Conservation (phyloP, 2,329 filamentous ascomycete species). For the Pyricularia pennisetigena region DNA sequence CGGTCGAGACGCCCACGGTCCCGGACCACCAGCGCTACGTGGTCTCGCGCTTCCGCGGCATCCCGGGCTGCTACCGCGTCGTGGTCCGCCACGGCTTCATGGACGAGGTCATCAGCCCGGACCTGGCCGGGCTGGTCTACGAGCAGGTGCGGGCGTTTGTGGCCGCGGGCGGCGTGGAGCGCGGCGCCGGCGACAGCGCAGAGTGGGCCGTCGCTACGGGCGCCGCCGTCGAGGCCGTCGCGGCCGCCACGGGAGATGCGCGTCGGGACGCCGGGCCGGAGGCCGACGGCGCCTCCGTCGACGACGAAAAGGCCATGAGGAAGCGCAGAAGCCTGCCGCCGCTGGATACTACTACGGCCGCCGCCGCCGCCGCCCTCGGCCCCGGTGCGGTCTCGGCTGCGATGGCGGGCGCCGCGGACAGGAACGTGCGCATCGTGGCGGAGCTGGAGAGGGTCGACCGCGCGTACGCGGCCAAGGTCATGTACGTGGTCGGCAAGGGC, state of each 20-base stretch:
- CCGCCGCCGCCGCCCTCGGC: background rate
- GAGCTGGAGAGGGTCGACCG: slow-evolving; percentile 35
- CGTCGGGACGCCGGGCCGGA: background rate
- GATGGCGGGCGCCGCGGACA: slow-evolving; percentile 7
- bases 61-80: slow-evolving; percentile 58
- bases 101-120: slow-evolving; percentile 56
- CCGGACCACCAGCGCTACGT: slow-evolving; percentile 34
- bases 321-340: background rate
- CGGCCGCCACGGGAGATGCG: background rate
- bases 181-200: background rate
- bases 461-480: slow-evolving; percentile 35
- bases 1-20: slow-evolving; percentile 47
- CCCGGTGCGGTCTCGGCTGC: background rate
- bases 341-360: background rate
- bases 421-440: slow-evolving; percentile 14
- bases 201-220: background rate
- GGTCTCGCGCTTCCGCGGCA: slow-evolving; percentile 27
- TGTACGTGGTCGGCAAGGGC: slow-evolving; percentile 51
- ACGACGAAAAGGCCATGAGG: background rate
- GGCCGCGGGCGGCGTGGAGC: background rate
- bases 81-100: slow-evolving; percentile 62
- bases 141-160: slow-evolving; percentile 44
- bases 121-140: slow-evolving; percentile 49
- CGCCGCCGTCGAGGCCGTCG: background rate
- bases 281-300: background rate